Base-by-base conservation (phyloP, 2,329 filamentous ascomycete species). In the Onygenales sp. region DNA sequence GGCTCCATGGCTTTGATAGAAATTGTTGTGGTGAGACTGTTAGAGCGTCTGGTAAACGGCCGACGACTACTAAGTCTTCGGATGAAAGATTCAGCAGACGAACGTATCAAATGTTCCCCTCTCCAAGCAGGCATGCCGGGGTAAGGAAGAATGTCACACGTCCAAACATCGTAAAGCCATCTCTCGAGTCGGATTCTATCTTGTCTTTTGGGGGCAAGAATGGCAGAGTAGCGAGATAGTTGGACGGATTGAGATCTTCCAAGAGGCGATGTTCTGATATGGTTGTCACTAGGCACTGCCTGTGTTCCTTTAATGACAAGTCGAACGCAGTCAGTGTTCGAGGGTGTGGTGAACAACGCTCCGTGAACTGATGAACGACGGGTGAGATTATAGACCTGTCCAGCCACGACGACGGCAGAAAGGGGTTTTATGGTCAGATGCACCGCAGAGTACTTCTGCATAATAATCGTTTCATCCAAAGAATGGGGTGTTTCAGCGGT, bases 51-150 rank as follows among this genome's bases (percentile, higher is more conserved):
- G 39, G 82, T 80, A 64, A 94, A 91, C 47, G 86, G 86, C 59
- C 81, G 85, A 11, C 87, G 80, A 63, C 88, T 85, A 68, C 88
- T 95, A 57, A 96, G 78, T 66, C 91, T 94, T 51, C 90, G 81
- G 74, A 95, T 95, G 64, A 95, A 82, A 0, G 87, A 87, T 37
- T 88, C 89, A 10, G 90, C 87, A n/a, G 86, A 89, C 42, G 81
- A 82, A 49, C 87, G 79, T 46, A 93, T 84, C 3, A 88, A 74
- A 63, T 87, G 82, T 61, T 95, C 86, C 72, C 73, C 82, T 68
- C 66, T 81, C 67, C 72, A 83, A 68, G 69, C 76, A 34, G 80
- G 80, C 81, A 95, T 91, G 1, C 89, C 89, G 13, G 91, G 89
- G 64, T 86, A 93, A 1, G 90, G 89, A 42, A 96, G 71, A 14